Percentiles rank a stretch among this genome's conserved stretches.
Evolutionary conservation across 2,329 filamentous ascomycete species (phyloP).

Genomic region (Thielaviopsis ethacetica): DNA sequence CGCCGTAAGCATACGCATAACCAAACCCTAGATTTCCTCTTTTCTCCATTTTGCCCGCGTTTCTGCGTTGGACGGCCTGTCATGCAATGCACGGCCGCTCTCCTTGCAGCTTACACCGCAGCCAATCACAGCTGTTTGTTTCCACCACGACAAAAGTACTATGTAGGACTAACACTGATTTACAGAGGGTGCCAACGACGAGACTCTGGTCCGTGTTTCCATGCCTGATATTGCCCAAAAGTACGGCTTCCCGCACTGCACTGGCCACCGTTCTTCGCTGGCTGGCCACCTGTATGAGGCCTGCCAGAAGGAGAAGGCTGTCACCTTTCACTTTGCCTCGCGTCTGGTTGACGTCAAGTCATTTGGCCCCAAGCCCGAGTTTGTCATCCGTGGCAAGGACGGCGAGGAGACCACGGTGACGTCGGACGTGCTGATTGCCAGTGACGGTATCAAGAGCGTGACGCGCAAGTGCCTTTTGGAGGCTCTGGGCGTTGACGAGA

Average conservation of each 20-base stretch:
- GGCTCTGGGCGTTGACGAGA: conserved; percentile 31
- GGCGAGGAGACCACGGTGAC: conserved; percentile 36
- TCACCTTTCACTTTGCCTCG: conserved; percentile 53
- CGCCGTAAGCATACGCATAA: conserved; percentile 34
- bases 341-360: conserved; percentile 38
- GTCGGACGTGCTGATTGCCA: conserved; percentile 35
- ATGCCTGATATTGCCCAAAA: conserved; percentile 49
- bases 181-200: conserved; percentile 48
- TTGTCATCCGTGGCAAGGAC: conserved; percentile 42
- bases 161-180: background rate
- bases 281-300: conserved; percentile 53
- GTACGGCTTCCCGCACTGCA: conserved; percentile 65
- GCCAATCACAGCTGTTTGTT: no score
- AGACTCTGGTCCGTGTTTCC: conserved; percentile 54
- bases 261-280: conserved; percentile 59
- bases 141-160: no score
- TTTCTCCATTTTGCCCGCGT: background rate
- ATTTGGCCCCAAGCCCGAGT: conserved; percentile 41
- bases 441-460: conserved; percentile 39
- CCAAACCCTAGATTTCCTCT: conserved; percentile 1
- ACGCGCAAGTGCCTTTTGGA: conserved; percentile 37
- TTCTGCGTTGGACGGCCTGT: no score
- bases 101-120: no score
- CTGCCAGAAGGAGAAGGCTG: conserved; percentile 44
- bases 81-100: no score